Conservation (phyloP, 2,329 filamentous ascomycete species). For the Aquanectria penicillioides region DNA sequence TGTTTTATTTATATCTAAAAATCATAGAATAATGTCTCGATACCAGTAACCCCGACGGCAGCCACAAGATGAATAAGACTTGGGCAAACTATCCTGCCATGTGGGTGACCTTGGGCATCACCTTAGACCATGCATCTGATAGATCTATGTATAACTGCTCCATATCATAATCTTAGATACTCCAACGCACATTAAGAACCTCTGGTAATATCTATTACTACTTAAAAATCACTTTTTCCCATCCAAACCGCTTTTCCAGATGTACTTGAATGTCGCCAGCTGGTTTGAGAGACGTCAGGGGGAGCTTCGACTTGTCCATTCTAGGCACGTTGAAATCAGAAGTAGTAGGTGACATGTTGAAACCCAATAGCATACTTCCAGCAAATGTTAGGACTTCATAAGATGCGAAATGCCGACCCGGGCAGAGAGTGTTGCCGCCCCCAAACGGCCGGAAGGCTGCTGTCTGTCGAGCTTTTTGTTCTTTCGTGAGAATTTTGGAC, state of each 20-base stretch:
- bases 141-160: too few relatives aligned
- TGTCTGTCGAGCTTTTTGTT: conserved; percentile 21
- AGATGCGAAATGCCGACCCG: conserved; percentile 29
- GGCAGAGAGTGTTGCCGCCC: conserved; percentile 31
- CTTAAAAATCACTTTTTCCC: background rate
- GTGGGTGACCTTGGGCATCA: too few relatives aligned
- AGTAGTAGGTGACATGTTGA: conserved; percentile 23
- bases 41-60: too few relatives aligned
- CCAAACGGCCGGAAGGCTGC: conserved; percentile 34
- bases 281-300: conserved; percentile 30
- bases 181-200: background rate
- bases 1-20: too few relatives aligned
- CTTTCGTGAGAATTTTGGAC: conserved; percentile 20
- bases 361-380: conserved; percentile 25
- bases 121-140: too few relatives aligned
- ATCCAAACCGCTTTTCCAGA: conserved; percentile 9
- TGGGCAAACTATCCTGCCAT: too few relatives aligned
- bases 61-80: too few relatives aligned
- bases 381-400: conserved; percentile 31
- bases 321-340: conserved; percentile 17
- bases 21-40: too few relatives aligned
- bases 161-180: too few relatives aligned
- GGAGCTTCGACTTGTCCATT: conserved; percentile 32
- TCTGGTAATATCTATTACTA: background rate
- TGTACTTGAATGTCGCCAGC: conserved; percentile 14